A percentile compares a stretch with the other conserved stretches of the same genome.
These are phyloP conservation scores for Eucalyptus regnans DNA, from an alignment of 345 rosid species.

Conservation along the genomic window DNA sequence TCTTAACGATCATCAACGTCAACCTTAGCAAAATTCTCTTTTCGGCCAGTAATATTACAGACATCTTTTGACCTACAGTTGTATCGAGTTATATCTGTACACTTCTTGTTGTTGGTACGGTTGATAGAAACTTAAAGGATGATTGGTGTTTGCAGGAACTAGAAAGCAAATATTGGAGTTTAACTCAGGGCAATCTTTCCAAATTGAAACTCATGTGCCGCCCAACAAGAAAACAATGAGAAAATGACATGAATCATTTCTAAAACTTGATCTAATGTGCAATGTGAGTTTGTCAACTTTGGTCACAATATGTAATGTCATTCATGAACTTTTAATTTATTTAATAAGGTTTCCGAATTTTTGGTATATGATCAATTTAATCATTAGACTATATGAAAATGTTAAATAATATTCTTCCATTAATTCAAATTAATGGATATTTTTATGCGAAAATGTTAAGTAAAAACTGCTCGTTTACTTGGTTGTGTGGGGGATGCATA, in stretches of 20 bases:
- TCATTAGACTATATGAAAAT: neutral
- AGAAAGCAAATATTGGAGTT: neutral
- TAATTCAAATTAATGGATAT: neutral
- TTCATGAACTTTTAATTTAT: neutral
- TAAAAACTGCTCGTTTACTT: neutral
- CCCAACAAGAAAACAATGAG: neutral
- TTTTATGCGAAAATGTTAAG: neutral
- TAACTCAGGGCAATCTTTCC: neutral
- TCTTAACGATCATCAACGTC: neutral
- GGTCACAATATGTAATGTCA: neutral
- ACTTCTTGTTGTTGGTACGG: neutral
- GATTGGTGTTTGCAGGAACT: neutral
- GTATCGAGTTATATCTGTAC: neutral
- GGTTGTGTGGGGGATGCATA: neutral
- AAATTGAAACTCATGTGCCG: neutral
- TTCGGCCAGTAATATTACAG: neutral
- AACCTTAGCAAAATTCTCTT: neutral
- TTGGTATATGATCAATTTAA: neutral
- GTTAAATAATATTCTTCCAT: neutral
- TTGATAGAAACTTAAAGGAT: neutral
- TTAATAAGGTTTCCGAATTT: accelerated
- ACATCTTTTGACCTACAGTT: neutral
- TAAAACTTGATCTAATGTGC: neutral
- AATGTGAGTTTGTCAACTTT: no score
- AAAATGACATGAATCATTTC: accelerated